Evolutionary conservation across 345 rosid genomes (phyloP), one percentile per base, ranked within the genome.

Genomic region (Syzygium aqueum): DNA sequence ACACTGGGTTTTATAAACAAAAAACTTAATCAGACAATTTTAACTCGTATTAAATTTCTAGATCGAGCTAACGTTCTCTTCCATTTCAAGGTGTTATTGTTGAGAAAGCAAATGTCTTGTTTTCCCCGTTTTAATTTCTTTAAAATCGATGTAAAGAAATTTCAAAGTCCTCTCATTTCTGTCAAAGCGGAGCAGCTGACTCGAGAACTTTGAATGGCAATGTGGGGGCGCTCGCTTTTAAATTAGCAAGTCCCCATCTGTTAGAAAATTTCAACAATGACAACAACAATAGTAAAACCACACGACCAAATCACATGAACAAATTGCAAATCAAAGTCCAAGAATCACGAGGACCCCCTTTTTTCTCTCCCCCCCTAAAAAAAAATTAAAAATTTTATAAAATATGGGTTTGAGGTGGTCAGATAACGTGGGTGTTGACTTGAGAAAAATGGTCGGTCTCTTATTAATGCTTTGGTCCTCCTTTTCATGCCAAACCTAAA

Each of bases 341-440:
- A 59, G 30, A 59, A 59, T 59, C 65, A 59, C 16, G 65, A 27
- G 65, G 30, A 11, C 65, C 65, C 30, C 5, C 46, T 43, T 43
- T 43, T 5, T 61, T 28, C 13, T n/a, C 11, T n/a, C 2, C 19
- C 73, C 19, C 3, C 8, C n/a, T n/a, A 61, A 61, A n/a, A 54
- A 1, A 61, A 22, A 27, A n/a, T n/a, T 6, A 2, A 61, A n/a
- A 40, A 40, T 4, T n/a, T 61, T 61, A 61, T 61, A 61, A 61
- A 61, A 27, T 8, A 9, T 9, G 80, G 49, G 27, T 19, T 56
- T 85, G 54, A 54, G 59, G 33, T 13, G 87, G 87, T 86, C 87
- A 77, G 84, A 86, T 28, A 51, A 86, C 6, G 87, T 7, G 87
- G 87, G 63, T 37, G 67, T 53, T 77, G 87, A 86, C 87, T 51